Percentiles rank a stretch among this genome's conserved stretches.
phyloP scores from a whole-genome alignment of 192 early-diverging fungal genomes.

The Backusella luteola region DNA sequence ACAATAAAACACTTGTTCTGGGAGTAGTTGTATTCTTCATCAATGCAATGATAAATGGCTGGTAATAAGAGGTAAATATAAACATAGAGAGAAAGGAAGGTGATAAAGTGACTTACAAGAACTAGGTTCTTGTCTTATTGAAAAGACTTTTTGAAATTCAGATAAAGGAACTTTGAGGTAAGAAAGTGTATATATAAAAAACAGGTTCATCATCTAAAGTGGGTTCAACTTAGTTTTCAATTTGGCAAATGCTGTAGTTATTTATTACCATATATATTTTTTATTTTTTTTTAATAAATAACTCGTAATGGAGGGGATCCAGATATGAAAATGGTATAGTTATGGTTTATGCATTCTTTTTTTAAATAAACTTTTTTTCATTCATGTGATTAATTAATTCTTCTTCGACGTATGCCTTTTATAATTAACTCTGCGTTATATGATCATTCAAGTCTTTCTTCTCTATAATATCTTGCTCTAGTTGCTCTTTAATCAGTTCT shows the following conservation, averaged over 20 bases:
- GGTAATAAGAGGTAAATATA: too few species aligned
- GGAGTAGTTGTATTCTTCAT: too few species aligned
- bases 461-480: not conserved
- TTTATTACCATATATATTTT: conserved; percentile 13
- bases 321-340: not conserved
- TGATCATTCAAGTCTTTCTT: not conserved
- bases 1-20: conserved; percentile 61
- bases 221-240: conserved; percentile 56
- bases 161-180: conserved; percentile 82
- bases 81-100: too few species aligned
- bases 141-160: conserved; percentile 53
- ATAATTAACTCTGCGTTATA: not conserved
- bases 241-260: conserved; percentile 88
- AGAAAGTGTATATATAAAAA: not conserved
- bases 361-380: not conserved
- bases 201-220: not conserved
- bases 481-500: not conserved
- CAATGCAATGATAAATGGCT: too few species aligned
- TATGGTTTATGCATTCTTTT: not conserved
- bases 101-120: too few species aligned
- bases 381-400: not conserved
- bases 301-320: not conserved
- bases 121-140: conserved; percentile 47
- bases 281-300: not conserved
- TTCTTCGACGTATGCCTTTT: not conserved